Evolutionary conservation across 257 asterid genomes (phyloP).

Genomic region (Dorcoceras hygrometricum): DNA sequence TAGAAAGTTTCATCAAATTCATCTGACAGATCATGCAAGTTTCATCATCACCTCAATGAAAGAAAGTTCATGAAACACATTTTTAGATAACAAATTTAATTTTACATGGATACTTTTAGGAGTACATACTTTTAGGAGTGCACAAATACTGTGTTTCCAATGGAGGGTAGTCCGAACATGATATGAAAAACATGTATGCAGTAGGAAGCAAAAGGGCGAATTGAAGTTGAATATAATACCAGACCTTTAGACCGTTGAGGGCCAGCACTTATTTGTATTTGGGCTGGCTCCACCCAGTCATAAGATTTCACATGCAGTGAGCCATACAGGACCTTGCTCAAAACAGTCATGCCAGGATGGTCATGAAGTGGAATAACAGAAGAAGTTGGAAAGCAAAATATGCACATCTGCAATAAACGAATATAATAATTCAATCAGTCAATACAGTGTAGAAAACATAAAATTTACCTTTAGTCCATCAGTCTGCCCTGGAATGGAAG

Average conservation of each 20-base stretch:
- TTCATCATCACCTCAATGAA: slow-evolving; percentile 11
- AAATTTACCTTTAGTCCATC: slow-evolving; percentile 8
- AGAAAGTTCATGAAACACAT: not conserved
- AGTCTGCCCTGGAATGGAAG: too few relatives aligned
- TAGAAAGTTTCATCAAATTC: slow-evolving; percentile 14
- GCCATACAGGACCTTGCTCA: slow-evolving; percentile 93
- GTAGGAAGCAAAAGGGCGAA: slow-evolving; percentile 16
- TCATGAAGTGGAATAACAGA: slow-evolving; percentile 94
- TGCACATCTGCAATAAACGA: slow-evolving; percentile 78
- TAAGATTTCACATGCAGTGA: slow-evolving; percentile 91
- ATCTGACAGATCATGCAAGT: slow-evolving; percentile 1
- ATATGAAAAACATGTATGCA: slow-evolving; percentile 11
- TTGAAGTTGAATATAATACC: slow-evolving; percentile 21
- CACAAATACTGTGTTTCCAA: slow-evolving; percentile 1
- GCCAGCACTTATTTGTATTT: slow-evolving; percentile 45
- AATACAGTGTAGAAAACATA: slow-evolving; percentile 11
- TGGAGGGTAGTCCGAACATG: not conserved
- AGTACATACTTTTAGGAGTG: not conserved
- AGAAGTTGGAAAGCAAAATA: slow-evolving; percentile 92
- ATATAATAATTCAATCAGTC: slow-evolving; percentile 29
- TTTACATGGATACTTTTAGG: not conserved
- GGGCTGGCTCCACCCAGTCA: slow-evolving; percentile 94
- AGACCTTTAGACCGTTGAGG: slow-evolving; percentile 61
- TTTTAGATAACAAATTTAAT: not conserved
- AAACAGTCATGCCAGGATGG: slow-evolving; percentile 94